Evolutionary conservation across 768 basidiomycete genomes (phyloP), one percentile per base, ranked within the genome.

Genomic region (Erythrobasidium yunnanense): DNA sequence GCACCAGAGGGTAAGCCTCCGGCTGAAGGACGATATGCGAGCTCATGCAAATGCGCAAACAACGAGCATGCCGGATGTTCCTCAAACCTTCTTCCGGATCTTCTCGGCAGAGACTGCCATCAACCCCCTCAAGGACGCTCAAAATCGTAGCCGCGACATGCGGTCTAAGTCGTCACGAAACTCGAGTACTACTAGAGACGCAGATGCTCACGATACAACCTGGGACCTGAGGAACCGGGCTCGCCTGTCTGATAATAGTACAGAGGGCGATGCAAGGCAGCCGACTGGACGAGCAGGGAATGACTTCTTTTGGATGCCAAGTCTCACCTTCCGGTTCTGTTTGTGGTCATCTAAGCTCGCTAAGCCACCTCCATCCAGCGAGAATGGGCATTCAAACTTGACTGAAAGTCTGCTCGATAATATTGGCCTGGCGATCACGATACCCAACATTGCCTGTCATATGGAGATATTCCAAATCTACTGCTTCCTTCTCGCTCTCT

Each of bases 391-490:
- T n/a, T n/a, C n/a, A n/a, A 42, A 11, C 38, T n/a, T n/a, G 38
- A 11, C 38, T 11, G 38, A 23, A 32, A 29, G 32, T 25, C 53
- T 30, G 54, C 63, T 13, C 49, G 68, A 47, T 29, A 54, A 57
- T 25, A 46, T 62, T 4, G 70, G 65, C 18, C 30, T 66, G 30
- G 53, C 29, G 2, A 30, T 71, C 51, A 66, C 67, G 18, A 20
- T 69, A 30, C 58, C 73, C 18, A n/a, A 69, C 27, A 60, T 70
- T 29, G 52, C 69, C 8, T 53, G 73, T 42, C 67, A 73, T 2
- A 25, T 77, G 51, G 81, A 84, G 66, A 75, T 79, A 11, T 81
- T 82, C 17, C 83, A 86, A 73, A 77, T 85, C 30, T 91, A 91
- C 73, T 84, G 83, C 70, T 33, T 18, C 73, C 52, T 67, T 56